Evolutionary conservation across 2,329 filamentous ascomycete genomes (phyloP).

Genomic region (Diaporthe citri): DNA sequence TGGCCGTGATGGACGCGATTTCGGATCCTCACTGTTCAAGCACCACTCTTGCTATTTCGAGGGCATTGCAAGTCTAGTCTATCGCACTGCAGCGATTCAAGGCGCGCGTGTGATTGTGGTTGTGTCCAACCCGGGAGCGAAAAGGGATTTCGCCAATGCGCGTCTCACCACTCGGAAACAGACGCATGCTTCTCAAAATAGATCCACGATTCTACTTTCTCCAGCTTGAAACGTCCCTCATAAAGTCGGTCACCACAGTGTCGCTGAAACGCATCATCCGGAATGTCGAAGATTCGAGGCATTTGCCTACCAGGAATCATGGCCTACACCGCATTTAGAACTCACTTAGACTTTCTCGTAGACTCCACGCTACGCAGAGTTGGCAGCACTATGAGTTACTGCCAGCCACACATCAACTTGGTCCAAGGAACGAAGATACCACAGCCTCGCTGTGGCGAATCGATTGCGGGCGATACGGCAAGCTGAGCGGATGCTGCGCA

Average conservation of each 20-base stretch:
- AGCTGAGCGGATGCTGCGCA: background rate
- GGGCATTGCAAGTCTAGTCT: background rate
- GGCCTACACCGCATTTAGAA: background rate
- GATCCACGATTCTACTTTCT: conserved; percentile 3
- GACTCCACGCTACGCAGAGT: background rate
- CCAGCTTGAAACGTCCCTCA: background rate
- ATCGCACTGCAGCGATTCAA: background rate
- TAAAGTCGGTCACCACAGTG: background rate
- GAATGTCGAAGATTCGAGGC: background rate
- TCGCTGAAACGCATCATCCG: conserved; percentile 8
- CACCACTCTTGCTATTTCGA: background rate
- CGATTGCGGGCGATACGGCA: background rate
- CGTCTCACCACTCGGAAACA: conserved; percentile 12
- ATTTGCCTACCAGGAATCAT: background rate
- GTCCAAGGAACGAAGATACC: background rate
- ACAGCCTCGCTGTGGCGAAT: conserved; percentile 2
- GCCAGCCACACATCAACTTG: background rate
- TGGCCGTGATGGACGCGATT: background rate
- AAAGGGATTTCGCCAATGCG: background rate
- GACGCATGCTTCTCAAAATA: background rate
- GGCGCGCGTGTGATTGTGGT: background rate
- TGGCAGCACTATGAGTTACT: background rate
- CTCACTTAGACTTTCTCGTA: background rate
- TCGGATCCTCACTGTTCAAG: background rate
- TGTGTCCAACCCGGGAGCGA: background rate